Conservation (phyloP, 1,284 basidiomycete species). For the Cryptococcus sp. region DNA sequence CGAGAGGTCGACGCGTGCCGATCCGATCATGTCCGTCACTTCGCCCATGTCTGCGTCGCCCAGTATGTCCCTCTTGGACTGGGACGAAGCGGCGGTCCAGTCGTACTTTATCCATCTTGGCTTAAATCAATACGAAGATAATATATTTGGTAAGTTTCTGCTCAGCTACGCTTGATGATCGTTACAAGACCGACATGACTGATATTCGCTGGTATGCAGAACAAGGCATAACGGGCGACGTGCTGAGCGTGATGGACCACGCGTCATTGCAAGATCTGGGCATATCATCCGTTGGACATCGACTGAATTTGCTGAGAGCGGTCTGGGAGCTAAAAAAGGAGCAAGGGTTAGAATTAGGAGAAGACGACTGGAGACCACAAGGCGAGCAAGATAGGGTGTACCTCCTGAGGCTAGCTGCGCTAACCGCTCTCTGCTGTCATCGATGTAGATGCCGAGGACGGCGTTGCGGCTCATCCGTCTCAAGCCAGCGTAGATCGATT, state of each 20-base stretch:
- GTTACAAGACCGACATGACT: background rate
- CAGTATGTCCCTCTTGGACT: slow-evolving; percentile 58
- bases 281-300: slow-evolving; percentile 79
- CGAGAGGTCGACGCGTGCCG: background rate
- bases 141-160: slow-evolving; percentile 55
- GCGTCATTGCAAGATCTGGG: slow-evolving; percentile 82
- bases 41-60: slow-evolving; percentile 37
- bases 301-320: slow-evolving; percentile 82
- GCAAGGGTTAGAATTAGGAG: slow-evolving; percentile 76
- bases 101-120: slow-evolving; percentile 72
- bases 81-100: slow-evolving; percentile 81
- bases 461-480: no score
- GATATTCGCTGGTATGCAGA: slow-evolving; percentile 58
- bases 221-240: slow-evolving; percentile 85
- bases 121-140: slow-evolving; percentile 73
- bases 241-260: slow-evolving; percentile 76
- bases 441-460: no score
- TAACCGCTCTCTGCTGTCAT: background rate
- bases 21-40: slow-evolving; percentile 31
- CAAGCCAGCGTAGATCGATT: slow-evolving; percentile 65
- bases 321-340: slow-evolving; percentile 85
- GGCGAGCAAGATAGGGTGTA: slow-evolving; percentile 60
- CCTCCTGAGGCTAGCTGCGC: background rate
- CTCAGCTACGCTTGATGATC: background rate
- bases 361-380: slow-evolving; percentile 85